phyloP scores from a whole-genome alignment of 2,329 filamentous ascomycete genomes.

The Pseudogymnoascus sp. region DNA sequence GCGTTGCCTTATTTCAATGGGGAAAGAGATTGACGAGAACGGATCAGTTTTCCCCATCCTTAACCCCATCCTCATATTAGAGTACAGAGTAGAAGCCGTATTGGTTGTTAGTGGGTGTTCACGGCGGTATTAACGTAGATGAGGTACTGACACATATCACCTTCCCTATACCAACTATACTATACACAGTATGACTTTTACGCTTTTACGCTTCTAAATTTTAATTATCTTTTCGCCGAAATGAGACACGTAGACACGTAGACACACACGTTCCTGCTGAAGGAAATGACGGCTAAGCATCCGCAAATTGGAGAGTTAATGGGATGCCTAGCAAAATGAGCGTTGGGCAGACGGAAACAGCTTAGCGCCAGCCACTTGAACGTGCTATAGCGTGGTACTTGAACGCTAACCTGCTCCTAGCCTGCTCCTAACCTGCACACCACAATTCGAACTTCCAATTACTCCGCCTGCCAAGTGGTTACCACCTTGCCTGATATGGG shows the following conservation, averaged over 20 bases:
- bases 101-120: background rate
- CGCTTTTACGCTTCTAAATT: background rate
- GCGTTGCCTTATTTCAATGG: constrained; percentile 7
- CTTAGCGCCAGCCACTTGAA: background rate
- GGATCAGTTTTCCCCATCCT: constrained; percentile 6
- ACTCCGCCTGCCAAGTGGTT: constrained; percentile 7
- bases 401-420: background rate
- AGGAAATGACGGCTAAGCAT: constrained; percentile 8
- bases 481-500: background rate
- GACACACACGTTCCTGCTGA: background rate
- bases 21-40: constrained; percentile 4
- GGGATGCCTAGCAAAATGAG: background rate
- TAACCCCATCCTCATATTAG: constrained; percentile 7
- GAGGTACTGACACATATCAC: background rate
- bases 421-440: background rate
- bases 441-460: constrained; percentile 9
- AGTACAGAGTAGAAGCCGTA: background rate
- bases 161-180: too few species aligned
- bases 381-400: constrained; percentile 1
- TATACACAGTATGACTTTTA: too few species aligned
- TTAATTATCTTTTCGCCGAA: background rate
- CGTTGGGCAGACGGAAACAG: background rate
- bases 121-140: constrained; percentile 3
- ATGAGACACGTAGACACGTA: background rate
- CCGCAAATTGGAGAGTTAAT: constrained; percentile 4